Evolutionary conservation across 345 rosid species (phyloP).

Genomic region (Boechera divaricarpa): DNA sequence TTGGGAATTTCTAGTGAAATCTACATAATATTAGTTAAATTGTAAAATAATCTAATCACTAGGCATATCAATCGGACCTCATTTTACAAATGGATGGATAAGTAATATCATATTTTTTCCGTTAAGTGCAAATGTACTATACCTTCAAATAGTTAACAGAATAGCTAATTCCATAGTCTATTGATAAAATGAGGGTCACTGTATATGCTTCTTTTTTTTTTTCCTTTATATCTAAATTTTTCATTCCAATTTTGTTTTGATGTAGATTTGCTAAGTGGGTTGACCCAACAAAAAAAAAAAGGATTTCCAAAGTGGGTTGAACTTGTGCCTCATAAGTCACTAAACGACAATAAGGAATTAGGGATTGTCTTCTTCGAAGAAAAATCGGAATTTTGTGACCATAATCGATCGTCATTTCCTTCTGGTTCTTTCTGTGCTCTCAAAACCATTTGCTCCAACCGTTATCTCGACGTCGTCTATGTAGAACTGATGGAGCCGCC

Average conservation of each 20-base stretch:
- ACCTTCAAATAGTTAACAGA: too few species aligned
- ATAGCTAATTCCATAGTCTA: too few species aligned
- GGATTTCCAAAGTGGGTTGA: background rate
- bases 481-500: conserved; percentile 14
- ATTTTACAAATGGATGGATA: too few species aligned
- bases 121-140: too few species aligned
- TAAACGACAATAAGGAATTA: background rate
- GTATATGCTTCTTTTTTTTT: too few species aligned
- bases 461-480: background rate
- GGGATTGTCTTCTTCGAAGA: background rate
- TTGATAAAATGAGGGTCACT: too few species aligned
- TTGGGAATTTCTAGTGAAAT: too few species aligned
- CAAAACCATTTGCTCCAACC: background rate
- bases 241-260: background rate
- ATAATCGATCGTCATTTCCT: background rate
- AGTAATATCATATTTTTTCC: too few species aligned
- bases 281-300: background rate
- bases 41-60: too few species aligned
- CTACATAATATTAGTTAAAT: too few species aligned
- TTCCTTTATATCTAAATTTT: too few species aligned
- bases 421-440: background rate
- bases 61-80: too few species aligned
- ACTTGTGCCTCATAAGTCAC: background rate
- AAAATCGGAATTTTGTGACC: background rate
- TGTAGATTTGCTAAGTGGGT: background rate